Base-by-base conservation (phyloP, 1,284 basidiomycete species). In the Tilletiopsis washingtonensis region DNA sequence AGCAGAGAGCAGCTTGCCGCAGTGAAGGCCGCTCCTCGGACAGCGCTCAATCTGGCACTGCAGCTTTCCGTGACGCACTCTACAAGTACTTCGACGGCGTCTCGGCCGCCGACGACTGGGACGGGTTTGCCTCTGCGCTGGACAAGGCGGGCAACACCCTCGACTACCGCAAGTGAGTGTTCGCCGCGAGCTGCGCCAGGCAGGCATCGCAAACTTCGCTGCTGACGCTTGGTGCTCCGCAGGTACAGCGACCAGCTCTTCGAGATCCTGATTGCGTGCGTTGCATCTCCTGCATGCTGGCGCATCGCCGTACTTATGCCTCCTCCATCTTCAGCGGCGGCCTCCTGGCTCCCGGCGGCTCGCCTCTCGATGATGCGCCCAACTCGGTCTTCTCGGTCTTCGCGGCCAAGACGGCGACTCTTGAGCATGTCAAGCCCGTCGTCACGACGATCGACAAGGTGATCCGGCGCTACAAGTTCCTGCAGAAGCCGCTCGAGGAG, bases 181-280 rank as follows among this genome's bases (percentile, higher is more conserved):
- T n/a, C n/a, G 9, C n/a, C 29, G n/a, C n/a, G n/a, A n/a, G n/a
- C n/a, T n/a, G n/a, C n/a, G n/a, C n/a, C n/a, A n/a, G n/a, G n/a
- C n/a, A n/a, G n/a, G n/a, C n/a, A n/a, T n/a, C n/a, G n/a, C n/a
- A n/a, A n/a, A n/a, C n/a, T n/a, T n/a, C n/a, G n/a, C n/a, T n/a
- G n/a, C n/a, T n/a, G n/a, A n/a, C n/a, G n/a, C n/a, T n/a, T n/a
- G n/a, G n/a, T n/a, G n/a, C n/a, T n/a, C 25, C 47, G 91, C 75
- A 93, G 91, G 78, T 96, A 97, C 84, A 86, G 86, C 75, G 90
- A 94, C 68, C 82, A 85, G 55, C 84, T 97, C 66, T 96, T 94
- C 76, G 91, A 97, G 77, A 82, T 94, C 75, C 81, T 96, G 69
- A 81, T 96, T 67, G 84, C 89, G 29, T 34, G 29, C 9, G 29